Percentiles rank a stretch among this genome's conserved stretches.
phyloP scores from a whole-genome alignment of 306 rosid species.

The Cicer judaicum region DNA sequence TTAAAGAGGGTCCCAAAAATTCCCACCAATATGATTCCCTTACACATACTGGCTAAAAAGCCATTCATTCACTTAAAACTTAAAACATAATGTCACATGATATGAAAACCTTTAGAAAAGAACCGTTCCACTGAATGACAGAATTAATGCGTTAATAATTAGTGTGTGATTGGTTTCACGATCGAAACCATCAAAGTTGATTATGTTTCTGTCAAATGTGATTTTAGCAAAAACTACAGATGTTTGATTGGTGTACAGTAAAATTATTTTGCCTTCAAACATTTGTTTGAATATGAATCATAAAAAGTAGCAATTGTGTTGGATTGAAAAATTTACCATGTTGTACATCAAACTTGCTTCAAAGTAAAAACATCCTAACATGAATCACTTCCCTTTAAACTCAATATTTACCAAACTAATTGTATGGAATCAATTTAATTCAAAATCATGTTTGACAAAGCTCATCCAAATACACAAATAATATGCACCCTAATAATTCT shows the following conservation, averaged over 20 bases:
- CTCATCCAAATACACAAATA: not conserved
- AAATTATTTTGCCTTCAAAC: not conserved
- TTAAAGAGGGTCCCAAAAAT: not conserved
- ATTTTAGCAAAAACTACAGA: not conserved
- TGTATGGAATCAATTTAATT: not conserved
- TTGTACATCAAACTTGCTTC: not conserved
- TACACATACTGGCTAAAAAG: conserved; percentile 8
- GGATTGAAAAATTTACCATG: not conserved
- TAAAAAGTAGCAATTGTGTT: not conserved
- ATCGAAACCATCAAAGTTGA: not conserved
- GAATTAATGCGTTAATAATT: conserved; percentile 4
- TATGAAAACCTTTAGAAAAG: conserved; percentile 39
- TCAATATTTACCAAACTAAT: not conserved
- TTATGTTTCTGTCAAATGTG: not conserved
- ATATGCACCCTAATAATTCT: conserved; percentile 15
- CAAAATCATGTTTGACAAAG: not conserved
- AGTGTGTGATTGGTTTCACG: not conserved
- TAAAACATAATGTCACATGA: conserved; percentile 19
- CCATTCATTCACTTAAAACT: not conserved
- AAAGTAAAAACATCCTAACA: not conserved
- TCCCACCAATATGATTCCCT: not conserved
- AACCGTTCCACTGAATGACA: conserved; percentile 16
- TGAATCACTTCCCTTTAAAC: not conserved
- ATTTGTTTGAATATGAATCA: not conserved
- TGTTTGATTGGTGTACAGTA: not conserved